phyloP scores from a whole-genome alignment of 2,329 filamentous ascomycete genomes.

The Talaromyces sp. region DNA sequence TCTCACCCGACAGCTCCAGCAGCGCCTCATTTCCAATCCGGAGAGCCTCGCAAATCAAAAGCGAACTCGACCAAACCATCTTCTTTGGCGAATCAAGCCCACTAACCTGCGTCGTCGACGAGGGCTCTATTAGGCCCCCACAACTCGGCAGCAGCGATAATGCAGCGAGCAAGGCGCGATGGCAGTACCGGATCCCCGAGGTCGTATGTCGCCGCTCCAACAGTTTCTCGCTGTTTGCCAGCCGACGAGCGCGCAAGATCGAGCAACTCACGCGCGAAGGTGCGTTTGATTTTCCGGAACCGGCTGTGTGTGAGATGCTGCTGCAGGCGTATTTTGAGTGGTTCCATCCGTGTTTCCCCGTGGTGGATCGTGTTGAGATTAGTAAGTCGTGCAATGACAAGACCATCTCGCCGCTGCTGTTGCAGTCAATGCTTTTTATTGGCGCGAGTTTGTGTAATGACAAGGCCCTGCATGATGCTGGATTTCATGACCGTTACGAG shows the following conservation, averaged over 20 bases:
- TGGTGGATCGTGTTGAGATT: slow-evolving; percentile 45
- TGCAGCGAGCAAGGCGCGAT: slow-evolving; percentile 24
- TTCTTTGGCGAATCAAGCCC: slow-evolving; percentile 46
- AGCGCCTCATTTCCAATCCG: not conserved
- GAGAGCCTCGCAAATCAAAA: slow-evolving; percentile 1
- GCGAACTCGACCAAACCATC: slow-evolving; percentile 23
- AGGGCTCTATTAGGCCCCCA: slow-evolving; percentile 22
- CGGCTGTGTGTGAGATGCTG: slow-evolving; percentile 37
- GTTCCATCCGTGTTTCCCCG: slow-evolving; percentile 53
- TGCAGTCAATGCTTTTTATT: slow-evolving; percentile 52
- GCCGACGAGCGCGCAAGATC: slow-evolving; percentile 25
- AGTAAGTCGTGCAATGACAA: slow-evolving; percentile 34
- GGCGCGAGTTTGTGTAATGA: slow-evolving; percentile 50
- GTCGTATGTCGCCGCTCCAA: slow-evolving; percentile 6
- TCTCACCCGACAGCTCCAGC: slow-evolving; percentile 11
- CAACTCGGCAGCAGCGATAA: slow-evolving; percentile 20
- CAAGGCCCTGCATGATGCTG: slow-evolving; percentile 38
- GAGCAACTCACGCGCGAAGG: slow-evolving; percentile 34
- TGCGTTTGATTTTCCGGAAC: slow-evolving; percentile 42
- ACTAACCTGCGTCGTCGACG: slow-evolving; percentile 44
- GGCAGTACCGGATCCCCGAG: slow-evolving; percentile 31
- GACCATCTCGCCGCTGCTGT: slow-evolving; percentile 43
- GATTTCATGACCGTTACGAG: slow-evolving; percentile 44
- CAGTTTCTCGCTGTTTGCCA: slow-evolving; percentile 11
- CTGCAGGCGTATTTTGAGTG: slow-evolving; percentile 50